Percentiles rank a stretch among this genome's conserved stretches.
phyloP scores from a whole-genome alignment of 164 flowering plant genomes.

The Vitis amurensis region DNA sequence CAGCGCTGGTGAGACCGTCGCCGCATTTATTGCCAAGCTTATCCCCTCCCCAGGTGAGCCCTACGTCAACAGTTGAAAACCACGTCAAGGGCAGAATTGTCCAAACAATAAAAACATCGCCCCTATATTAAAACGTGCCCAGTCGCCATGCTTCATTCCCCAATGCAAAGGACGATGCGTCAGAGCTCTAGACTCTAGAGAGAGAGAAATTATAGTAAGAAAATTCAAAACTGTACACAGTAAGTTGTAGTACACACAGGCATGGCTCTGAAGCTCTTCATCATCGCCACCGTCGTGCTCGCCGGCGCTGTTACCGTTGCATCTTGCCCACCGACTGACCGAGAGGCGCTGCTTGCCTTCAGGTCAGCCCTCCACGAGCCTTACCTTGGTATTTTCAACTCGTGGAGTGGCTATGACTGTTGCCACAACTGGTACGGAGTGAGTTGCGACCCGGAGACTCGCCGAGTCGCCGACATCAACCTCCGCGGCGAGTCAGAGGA shows the following conservation, averaged over 20 bases:
- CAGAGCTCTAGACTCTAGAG: not conserved
- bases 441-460: conserved; percentile 62
- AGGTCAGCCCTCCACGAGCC: conserved; percentile 60
- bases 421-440: conserved; percentile 84
- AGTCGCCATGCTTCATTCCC: conserved; percentile 8
- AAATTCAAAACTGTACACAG: not conserved
- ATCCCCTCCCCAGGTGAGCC: not conserved
- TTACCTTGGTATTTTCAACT: conserved; percentile 67
- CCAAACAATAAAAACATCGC: not conserved
- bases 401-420: conserved; percentile 85
- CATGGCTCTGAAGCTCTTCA: not conserved
- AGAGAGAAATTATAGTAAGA: not conserved
- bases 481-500: conserved; percentile 92
- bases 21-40: not conserved
- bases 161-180: not conserved
- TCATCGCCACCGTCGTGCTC: conserved; percentile 1
- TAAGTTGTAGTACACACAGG: not conserved
- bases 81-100: conserved; percentile 26
- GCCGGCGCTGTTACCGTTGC: conserved; percentile 21
- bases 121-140: not conserved
- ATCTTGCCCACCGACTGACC: conserved; percentile 66
- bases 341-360: conserved; percentile 68
- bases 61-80: not conserved
- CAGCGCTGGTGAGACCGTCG: not conserved
- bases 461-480: conserved; percentile 71